These are phyloP conservation scores for Pseudoneurospora amorphoporcata DNA, from an alignment of 495 filamentous ascomycete species.

Conservation along the genomic window DNA sequence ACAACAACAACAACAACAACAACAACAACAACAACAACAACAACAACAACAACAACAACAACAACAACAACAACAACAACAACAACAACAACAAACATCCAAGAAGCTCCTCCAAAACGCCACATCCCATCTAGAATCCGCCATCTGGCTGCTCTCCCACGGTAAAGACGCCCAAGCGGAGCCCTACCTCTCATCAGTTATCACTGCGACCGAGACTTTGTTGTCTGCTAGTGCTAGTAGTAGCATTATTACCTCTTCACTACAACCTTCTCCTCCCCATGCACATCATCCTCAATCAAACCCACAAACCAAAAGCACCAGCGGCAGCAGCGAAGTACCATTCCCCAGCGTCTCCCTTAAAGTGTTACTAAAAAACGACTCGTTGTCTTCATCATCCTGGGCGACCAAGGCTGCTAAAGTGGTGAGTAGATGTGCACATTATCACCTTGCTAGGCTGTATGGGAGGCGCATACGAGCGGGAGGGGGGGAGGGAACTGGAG, in stretches of 20 bases:
- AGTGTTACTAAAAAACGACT: not conserved
- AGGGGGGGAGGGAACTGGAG: not conserved
- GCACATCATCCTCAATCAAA: not conserved
- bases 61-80: not conserved
- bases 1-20: too few relatives aligned
- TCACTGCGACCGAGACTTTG: not conserved
- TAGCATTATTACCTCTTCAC: not conserved
- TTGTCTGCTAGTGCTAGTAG: not conserved
- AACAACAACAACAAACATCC: not conserved
- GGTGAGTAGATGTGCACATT: slow-evolving; percentile 8
- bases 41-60: too few relatives aligned
- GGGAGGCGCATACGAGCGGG: not conserved
- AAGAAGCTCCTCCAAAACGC: not conserved
- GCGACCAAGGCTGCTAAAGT: not conserved
- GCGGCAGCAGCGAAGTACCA: not conserved
- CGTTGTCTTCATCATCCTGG: not conserved
- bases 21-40: too few relatives aligned
- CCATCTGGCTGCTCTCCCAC: not conserved
- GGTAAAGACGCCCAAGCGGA: not conserved
- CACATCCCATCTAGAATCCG: not conserved
- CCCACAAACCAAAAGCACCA: not conserved
- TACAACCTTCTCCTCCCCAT: not conserved
- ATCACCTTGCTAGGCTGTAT: slow-evolving; percentile 7
- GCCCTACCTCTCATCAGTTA: not conserved
- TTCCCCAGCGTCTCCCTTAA: not conserved